Evolutionary conservation across 2,329 filamentous ascomycete species (phyloP).

Genomic region (Uncinocarpus reesii): DNA sequence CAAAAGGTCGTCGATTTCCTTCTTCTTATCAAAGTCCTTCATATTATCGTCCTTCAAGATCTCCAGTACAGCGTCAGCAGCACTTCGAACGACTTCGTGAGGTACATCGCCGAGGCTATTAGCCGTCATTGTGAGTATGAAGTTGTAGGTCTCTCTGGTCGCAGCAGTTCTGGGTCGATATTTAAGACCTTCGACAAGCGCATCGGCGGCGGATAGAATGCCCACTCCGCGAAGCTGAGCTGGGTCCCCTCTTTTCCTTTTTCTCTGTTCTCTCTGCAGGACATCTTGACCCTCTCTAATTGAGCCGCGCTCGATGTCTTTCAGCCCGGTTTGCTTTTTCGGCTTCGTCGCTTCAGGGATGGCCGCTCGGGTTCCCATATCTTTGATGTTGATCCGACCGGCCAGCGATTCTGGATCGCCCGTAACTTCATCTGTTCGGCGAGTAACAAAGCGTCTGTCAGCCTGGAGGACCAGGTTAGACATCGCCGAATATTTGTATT

Average conservation of each 20-base stretch:
- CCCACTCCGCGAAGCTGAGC: conserved; percentile 61
- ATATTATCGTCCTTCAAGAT: conserved; percentile 88
- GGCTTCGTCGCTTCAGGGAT: conserved; percentile 71
- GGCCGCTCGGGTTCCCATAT: conserved; percentile 82
- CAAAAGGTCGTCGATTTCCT: conserved; percentile 86
- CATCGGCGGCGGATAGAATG: conserved; percentile 72
- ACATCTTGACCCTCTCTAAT: conserved; percentile 75
- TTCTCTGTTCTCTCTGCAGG: conserved; percentile 70
- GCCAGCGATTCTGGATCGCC: conserved; percentile 96
- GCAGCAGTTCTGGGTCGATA: conserved; percentile 87
- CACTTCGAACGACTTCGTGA: conserved; percentile 82
- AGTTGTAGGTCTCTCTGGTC: conserved; percentile 84
- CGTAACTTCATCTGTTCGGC: conserved; percentile 86
- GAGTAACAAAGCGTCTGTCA: conserved; percentile 88
- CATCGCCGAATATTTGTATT: conserved; percentile 99
- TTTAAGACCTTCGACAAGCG: conserved; percentile 78
- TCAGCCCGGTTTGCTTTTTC: conserved; percentile 60
- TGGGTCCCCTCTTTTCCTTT: conserved; percentile 66
- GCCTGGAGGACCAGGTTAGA: conserved; percentile 99
- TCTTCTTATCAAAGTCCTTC: conserved; percentile 98
- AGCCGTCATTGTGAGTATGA: conserved; percentile 85
- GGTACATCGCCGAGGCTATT: conserved; percentile 84
- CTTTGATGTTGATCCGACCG: conserved; percentile 80
- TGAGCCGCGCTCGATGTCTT: conserved; percentile 62
- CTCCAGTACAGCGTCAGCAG: conserved; percentile 83